Evolutionary conservation across 257 asterid genomes (phyloP), one percentile per base, ranked within the genome.

Genomic region (Solanum sejunctum): DNA sequence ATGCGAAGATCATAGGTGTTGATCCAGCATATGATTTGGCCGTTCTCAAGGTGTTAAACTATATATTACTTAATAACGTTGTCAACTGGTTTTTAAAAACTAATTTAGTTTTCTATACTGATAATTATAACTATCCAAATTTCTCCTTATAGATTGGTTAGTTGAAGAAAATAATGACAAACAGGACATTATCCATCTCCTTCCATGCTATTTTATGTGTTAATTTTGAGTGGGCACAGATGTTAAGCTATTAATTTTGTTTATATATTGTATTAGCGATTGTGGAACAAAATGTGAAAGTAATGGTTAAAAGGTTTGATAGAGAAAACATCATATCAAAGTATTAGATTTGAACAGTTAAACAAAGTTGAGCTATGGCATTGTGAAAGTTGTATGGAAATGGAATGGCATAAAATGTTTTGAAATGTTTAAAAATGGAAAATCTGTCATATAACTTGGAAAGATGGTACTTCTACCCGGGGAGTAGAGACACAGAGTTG

Each of bases 1-100:
- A 93, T 39, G 98, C 91, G 43, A 90, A 88, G 66, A 77, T 95
- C 67, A 86, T 93, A n/a, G 99, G 99, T 55, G 90, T 82, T 82
- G 99, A 95, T 92, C 98, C 88, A 28, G 97, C 93, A 82, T 89
- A 88, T 83, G 99, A 96, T 85, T 90, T 96, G 23, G 99, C 98
- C 47, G 91, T 94, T 85, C 93, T 94, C 69, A 96, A 96, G 99
- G 98, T 93, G 49, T 61, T 89, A 16, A 52, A 84, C 58, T 15
- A 47, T 12, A 16, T n/a, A 7, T 21, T 73, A 21, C 58, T 12
- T 47, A 15, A 73, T 47, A 49, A 21, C 16, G 63, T 51, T 77
- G 21, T 20, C 45, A 75, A 49, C 23, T 49, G 6, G 41, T 26
- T 15, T 21, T 1, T 72, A 1, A 9, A 45, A 45, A 72, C 81